Conservation (phyloP, 2,329 filamentous ascomycete species). For the Fusarium oxysporum region DNA sequence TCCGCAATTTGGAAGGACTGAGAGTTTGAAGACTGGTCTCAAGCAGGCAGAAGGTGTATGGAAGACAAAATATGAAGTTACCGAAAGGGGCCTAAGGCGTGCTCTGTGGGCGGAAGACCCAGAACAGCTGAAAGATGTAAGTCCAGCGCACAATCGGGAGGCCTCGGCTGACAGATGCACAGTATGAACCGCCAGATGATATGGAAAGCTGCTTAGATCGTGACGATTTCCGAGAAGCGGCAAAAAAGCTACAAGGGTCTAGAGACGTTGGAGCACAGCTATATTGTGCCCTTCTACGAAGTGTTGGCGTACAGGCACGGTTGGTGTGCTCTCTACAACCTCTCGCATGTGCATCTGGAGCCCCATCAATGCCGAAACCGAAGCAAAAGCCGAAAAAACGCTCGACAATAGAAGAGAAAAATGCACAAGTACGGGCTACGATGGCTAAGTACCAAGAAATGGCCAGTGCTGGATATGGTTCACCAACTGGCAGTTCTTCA, state of each 20-base stretch:
- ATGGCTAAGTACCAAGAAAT: constrained; percentile 55
- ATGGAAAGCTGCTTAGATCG: constrained; percentile 76
- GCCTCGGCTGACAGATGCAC: constrained; percentile 35
- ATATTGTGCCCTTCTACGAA: constrained; percentile 87
- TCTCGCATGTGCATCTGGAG: constrained; percentile 73
- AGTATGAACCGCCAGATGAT: constrained; percentile 70
- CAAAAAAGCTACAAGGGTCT: constrained; percentile 78
- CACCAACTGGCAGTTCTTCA: constrained; percentile 51
- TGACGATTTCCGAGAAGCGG: constrained; percentile 78
- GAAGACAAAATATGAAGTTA: constrained; percentile 76
- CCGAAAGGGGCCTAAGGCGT: constrained; percentile 74
- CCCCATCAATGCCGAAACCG: constrained; percentile 60
- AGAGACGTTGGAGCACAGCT: constrained; percentile 90
- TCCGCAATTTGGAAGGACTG: constrained; percentile 80
- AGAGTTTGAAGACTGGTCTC: constrained; percentile 84
- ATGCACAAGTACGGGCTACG: constrained; percentile 53
- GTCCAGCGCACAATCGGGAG: constrained; percentile 31
- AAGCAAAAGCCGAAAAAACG: constrained; percentile 44
- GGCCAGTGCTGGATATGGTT: constrained; percentile 43
- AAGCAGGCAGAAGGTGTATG: constrained; percentile 75
- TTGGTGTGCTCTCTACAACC: constrained; percentile 92
- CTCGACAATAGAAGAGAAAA: constrained; percentile 47
- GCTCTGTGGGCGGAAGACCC: constrained; percentile 80
- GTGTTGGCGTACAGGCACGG: constrained; percentile 82
- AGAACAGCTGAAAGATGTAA: constrained; percentile 69